phyloP scores from a whole-genome alignment of 2,329 filamentous ascomycete species.

The Microdochium bolleyi region DNA sequence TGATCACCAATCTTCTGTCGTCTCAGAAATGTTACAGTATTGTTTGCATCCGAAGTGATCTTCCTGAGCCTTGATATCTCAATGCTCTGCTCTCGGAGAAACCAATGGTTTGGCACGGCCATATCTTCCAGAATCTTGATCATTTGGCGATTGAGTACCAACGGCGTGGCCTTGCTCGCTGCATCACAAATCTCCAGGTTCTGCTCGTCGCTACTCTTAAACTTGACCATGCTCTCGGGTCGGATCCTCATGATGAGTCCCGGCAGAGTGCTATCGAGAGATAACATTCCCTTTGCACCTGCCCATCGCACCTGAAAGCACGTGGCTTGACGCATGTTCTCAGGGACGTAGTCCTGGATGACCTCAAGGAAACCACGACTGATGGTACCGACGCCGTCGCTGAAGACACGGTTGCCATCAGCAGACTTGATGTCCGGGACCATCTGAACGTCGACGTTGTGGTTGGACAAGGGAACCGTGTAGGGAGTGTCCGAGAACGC shows the following conservation, averaged over 20 bases:
- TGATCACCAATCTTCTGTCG: conserved; percentile 51
- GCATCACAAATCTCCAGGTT: conserved; percentile 68
- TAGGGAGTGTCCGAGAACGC: conserved; percentile 70
- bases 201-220: conserved; percentile 42
- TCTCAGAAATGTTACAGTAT: conserved; percentile 60
- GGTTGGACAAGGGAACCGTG: conserved; percentile 41
- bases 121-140: conserved; percentile 86
- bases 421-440: conserved; percentile 45
- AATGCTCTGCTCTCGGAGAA: conserved; percentile 55
- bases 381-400: conserved; percentile 72
- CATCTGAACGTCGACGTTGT: conserved; percentile 19
- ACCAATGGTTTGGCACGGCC: conserved; percentile 47
- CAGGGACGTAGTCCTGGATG: conserved; percentile 50
- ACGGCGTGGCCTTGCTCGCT: conserved; percentile 56
- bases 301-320: conserved; percentile 68
- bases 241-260: conserved; percentile 56
- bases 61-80: conserved; percentile 52
- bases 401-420: conserved; percentile 53
- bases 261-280: conserved; percentile 52
- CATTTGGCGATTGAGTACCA: conserved; percentile 70
- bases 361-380: conserved; percentile 49
- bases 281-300: conserved; percentile 73
- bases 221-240: conserved; percentile 71
- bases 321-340: conserved; percentile 43
- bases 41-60: conserved; percentile 48